Evolutionary conservation across 345 rosid genomes (phyloP), one percentile per base, ranked within the genome.

Genomic region (Theobroma cacao): DNA sequence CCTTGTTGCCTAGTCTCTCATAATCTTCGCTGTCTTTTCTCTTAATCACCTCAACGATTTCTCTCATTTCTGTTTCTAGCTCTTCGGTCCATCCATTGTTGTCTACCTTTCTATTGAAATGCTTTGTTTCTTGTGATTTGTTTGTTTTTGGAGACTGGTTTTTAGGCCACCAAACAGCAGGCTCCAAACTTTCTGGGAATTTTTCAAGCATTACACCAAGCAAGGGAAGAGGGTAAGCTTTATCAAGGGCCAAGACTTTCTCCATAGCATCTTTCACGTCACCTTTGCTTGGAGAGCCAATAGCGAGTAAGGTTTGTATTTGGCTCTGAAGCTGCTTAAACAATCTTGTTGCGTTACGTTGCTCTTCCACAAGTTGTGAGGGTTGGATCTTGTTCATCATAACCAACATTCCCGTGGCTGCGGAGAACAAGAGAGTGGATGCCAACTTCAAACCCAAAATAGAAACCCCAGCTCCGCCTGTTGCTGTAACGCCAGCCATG

Each of bases 321-420:
- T 89, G 85, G 15, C n/a, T 50, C 3, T 76, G 86, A 22, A 88
- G 86, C 80, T 87, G 86, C 79, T 83, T 88, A 77, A 88, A 89
- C 67, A 89, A 58, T 56, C 91, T 85, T 1, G 84, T 52, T 0
- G 91, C 91, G 41, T 84, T 89, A 70, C 91, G 85, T 62, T 87
- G 93, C 78, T 91, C 91, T 70, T 89, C 92, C 0, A 88, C 89
- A 2, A 91, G 82, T 34, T 91, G 91, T 12, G 95, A 89, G 5
- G 95, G 93, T 17, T 88, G 91, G 79, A 91, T 78, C 40, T 60
- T 81, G 83, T 91, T 88, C 88, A 75, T 81, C 48, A 86, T 40
- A 4, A 62, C 68, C 87, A 88, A 62, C 87, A 88, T 74, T 2
- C 79, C 83, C 0, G 90, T 75, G 26, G 88, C 88, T 24, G 90